Evolutionary conservation across 176 grass and related monocot species (phyloP).

Genomic region (Carex kokanica): DNA sequence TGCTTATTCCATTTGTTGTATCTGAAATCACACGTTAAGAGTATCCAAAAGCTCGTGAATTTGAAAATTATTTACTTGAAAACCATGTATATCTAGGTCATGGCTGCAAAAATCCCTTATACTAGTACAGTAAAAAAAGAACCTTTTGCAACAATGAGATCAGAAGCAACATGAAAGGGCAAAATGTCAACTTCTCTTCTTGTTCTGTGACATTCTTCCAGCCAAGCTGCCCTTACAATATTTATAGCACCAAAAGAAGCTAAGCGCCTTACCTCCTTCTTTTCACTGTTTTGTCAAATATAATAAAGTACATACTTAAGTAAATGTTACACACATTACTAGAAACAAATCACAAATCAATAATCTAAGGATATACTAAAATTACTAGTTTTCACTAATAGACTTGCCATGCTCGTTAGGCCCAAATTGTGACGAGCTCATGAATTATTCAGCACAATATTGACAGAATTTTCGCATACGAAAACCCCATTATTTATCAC

Average conservation of each 20-base stretch:
- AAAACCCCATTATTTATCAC: neutral
- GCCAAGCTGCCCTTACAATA: conserved; percentile 67
- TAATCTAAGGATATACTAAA: neutral
- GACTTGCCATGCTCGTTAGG: neutral
- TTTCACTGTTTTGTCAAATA: conserved; percentile 53
- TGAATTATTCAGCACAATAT: neutral
- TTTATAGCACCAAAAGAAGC: conserved; percentile 76
- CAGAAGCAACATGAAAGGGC: conserved; percentile 55
- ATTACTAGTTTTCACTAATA: neutral
- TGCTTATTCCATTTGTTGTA: neutral
- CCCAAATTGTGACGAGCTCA: neutral
- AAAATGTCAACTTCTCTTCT: conserved; percentile 68
- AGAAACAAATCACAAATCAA: neutral
- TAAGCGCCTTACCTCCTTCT: conserved; percentile 71
- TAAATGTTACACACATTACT: conserved; percentile 11
- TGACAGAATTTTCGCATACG: neutral
- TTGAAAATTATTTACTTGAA: neutral
- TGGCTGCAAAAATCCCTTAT: neutral
- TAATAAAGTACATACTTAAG: conserved; percentile 7
- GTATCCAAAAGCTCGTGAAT: neutral
- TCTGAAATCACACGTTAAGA: conserved; percentile 9
- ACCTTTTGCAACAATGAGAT: conserved; percentile 74
- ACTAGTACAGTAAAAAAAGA: conserved; percentile 10
- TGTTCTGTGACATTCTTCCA: conserved; percentile 73
- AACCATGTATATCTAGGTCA: neutral